Evolutionary conservation across 1,284 basidiomycete genomes (phyloP).

Genomic region (Pseudozyma sp.): DNA sequence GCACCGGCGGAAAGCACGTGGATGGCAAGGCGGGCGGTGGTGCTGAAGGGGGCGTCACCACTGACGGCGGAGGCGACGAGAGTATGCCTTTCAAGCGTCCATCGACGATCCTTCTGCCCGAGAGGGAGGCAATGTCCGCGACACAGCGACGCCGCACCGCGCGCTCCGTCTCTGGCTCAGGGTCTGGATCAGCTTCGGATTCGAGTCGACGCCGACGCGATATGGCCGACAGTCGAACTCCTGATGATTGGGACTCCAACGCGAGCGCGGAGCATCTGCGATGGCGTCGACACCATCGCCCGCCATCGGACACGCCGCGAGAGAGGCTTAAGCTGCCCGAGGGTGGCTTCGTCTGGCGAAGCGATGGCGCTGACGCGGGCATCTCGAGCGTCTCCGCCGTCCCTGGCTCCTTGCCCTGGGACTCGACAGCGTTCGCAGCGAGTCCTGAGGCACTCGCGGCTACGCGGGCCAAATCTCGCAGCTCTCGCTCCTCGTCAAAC

Average conservation of each 20-base stretch:
- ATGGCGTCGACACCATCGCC: slow-evolving; percentile 56
- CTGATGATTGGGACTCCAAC: slow-evolving; percentile 35
- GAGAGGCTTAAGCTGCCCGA: slow-evolving; percentile 51
- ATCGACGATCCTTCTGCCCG: slow-evolving; percentile 15
- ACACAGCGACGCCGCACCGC: slow-evolving; percentile 9
- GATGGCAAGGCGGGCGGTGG: slow-evolving; percentile 25
- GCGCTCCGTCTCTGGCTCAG: slow-evolving; percentile 21
- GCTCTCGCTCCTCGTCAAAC: slow-evolving; percentile 29
- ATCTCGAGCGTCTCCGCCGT: slow-evolving; percentile 24
- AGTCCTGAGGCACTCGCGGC: slow-evolving; percentile 21
- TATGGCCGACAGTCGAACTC: slow-evolving; percentile 21
- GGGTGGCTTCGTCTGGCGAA: slow-evolving; percentile 56
- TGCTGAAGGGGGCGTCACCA: slow-evolving; percentile 19
- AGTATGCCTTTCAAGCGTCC: slow-evolving; percentile 21
- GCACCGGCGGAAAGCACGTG: slow-evolving; percentile 18
- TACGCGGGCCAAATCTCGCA: slow-evolving; percentile 21
- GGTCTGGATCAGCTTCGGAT: slow-evolving; percentile 26
- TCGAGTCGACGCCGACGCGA: slow-evolving; percentile 16
- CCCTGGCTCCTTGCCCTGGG: slow-evolving; percentile 39
- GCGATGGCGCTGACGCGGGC: slow-evolving; percentile 41
- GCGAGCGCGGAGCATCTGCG: slow-evolving; percentile 48
- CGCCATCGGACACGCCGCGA: slow-evolving; percentile 29
- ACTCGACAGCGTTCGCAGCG: slow-evolving; percentile 39
- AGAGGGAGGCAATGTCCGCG: slow-evolving; percentile 4
- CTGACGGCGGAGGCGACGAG: slow-evolving; percentile 29